A percentile compares a stretch with the other conserved stretches of the same genome.
Evolutionary conservation across 352 stramenopile genomes (phyloP).

Genomic region (Phytophthora pseudosyringae): DNA sequence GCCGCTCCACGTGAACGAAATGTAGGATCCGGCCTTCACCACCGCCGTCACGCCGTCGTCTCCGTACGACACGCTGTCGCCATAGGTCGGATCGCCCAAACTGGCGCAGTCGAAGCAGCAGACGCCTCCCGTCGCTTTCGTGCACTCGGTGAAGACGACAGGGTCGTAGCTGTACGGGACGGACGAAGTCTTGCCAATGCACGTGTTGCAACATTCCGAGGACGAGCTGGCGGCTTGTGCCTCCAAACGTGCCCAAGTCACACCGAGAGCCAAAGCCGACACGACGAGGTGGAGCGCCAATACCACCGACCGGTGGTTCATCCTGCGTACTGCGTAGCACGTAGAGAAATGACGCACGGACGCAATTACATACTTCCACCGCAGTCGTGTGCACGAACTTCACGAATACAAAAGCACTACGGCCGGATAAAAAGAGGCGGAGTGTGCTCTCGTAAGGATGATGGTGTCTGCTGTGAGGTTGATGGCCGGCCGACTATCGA

Average conservation of each 20-base stretch:
- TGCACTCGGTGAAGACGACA: constrained; percentile 61
- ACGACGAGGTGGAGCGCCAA: constrained; percentile 8
- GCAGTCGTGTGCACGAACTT: constrained; percentile 15
- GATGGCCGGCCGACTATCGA: constrained; percentile 15
- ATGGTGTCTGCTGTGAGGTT: constrained; percentile 9
- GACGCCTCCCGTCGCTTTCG: constrained; percentile 48
- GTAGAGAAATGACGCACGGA: constrained; percentile 24
- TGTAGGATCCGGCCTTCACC: constrained; percentile 52
- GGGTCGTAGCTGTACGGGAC: constrained; percentile 75
- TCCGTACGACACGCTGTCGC: constrained; percentile 38
- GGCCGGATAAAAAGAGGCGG: constrained; percentile 33
- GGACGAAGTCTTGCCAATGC: constrained; percentile 68
- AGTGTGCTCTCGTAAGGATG: constrained; percentile 21
- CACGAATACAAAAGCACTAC: constrained; percentile 21
- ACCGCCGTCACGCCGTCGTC: constrained; percentile 60
- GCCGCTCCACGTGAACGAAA: constrained; percentile 59
- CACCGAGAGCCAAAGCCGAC: constrained; percentile 5
- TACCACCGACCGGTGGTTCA: constrained; percentile 7
- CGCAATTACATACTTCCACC: constrained; percentile 7
- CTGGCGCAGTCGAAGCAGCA: constrained; percentile 76
- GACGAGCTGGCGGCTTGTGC: constrained; percentile 14
- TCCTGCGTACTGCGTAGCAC: constrained; percentile 11
- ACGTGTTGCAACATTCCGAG: constrained; percentile 62
- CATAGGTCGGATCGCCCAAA: constrained; percentile 42
- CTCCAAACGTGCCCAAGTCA: constrained; percentile 12